Evolutionary conservation across 768 basidiomycete genomes (phyloP), one percentile per base, ranked within the genome.

Genomic region (Phlegmacium glaucopus): DNA sequence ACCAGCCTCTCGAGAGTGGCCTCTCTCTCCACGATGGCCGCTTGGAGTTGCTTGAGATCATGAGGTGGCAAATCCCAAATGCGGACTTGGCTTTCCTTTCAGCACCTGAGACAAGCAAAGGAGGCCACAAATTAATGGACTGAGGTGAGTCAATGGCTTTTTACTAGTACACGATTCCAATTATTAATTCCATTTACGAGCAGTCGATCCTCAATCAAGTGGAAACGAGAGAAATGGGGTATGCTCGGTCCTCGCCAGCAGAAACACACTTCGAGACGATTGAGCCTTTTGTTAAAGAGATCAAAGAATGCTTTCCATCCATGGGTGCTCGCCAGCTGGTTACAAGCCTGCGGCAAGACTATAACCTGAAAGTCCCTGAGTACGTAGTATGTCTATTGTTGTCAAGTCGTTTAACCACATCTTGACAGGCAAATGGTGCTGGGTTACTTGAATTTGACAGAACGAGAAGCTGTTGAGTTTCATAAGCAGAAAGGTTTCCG

Each of bases 401-500:
- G 25, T 15, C 34, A 17, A 8, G 13, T 8, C 13, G 9, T 8
- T 32, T 13, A 32, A 26, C 17, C 25, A 6, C 17, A 13, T 17
- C 32, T 4, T 8, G 27, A n/a, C 28, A 52, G 55, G 2, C 17
- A 25, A 13, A 2, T 53, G 9, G 27, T 53, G 9, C 11, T 26
- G 6, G 41, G 16, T 1, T 47, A 51, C 39, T 39, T 57, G 1
- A 30, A 44, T 11, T 29, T 39, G n/a, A 51, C 38, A 10, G 56
- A 59, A 37, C 54, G 50, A 5, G 46, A 57, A 9, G 42, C 56
- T 1, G 59, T 72, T 1, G 11, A 30, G 1, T 30, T 35, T 15
- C 51, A 62, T 0, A 54, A 52, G 29, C 30, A 39, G 2, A 17
- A 48, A 4, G 47, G 53, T 0, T 63, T 76, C 17, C 56, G 57